Percentiles rank a stretch among this genome's conserved stretches.
Evolutionary conservation across 352 stramenopile species (phyloP).

Genomic region (Elongisporangium senticosum): DNA sequence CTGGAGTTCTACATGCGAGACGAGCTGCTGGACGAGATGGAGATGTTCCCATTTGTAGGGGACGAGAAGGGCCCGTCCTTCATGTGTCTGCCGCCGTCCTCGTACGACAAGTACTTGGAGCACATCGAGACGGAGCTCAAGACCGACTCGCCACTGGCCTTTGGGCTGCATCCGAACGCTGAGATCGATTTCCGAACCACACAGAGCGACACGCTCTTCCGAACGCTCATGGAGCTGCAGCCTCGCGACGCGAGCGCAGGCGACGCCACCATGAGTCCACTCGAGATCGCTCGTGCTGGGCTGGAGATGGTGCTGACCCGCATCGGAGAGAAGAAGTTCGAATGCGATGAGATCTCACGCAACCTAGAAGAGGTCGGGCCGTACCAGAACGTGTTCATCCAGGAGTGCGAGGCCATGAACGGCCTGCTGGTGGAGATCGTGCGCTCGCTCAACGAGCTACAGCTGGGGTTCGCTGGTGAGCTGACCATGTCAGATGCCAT

Average conservation of each 20-base stretch:
- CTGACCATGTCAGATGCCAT: slow-evolving; percentile 98
- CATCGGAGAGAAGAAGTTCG: slow-evolving; percentile 97
- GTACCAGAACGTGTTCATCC: slow-evolving; percentile 97
- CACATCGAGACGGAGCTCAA: slow-evolving; percentile 96
- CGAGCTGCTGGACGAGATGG: slow-evolving; percentile 96
- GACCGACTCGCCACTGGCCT: slow-evolving; percentile 95
- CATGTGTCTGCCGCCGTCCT: slow-evolving; percentile 93
- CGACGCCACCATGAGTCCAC: slow-evolving; percentile 88
- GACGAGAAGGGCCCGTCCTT: slow-evolving; percentile 95
- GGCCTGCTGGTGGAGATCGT: slow-evolving; percentile 92
- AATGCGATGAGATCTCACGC: slow-evolving; percentile 93
- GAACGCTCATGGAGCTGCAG: slow-evolving; percentile 95
- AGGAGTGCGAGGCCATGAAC: slow-evolving; percentile 98
- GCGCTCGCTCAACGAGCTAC: slow-evolving; percentile 95
- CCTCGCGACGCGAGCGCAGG: slow-evolving; percentile 83
- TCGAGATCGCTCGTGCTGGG: slow-evolving; percentile 88
- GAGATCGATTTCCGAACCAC: slow-evolving; percentile 98
- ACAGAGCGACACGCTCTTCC: slow-evolving; percentile 94
- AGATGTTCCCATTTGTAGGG: slow-evolving; percentile 97
- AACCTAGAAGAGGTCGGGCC: slow-evolving; percentile 92
- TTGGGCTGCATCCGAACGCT: slow-evolving; percentile 97
- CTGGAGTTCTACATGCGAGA: slow-evolving; percentile 98
- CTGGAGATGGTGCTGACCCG: slow-evolving; percentile 92
- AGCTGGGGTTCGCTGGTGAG: slow-evolving; percentile 94
- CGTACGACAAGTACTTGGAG: slow-evolving; percentile 97